Conservation (phyloP, 1,139 yeast species). For the Ogataea hybrid region DNA sequence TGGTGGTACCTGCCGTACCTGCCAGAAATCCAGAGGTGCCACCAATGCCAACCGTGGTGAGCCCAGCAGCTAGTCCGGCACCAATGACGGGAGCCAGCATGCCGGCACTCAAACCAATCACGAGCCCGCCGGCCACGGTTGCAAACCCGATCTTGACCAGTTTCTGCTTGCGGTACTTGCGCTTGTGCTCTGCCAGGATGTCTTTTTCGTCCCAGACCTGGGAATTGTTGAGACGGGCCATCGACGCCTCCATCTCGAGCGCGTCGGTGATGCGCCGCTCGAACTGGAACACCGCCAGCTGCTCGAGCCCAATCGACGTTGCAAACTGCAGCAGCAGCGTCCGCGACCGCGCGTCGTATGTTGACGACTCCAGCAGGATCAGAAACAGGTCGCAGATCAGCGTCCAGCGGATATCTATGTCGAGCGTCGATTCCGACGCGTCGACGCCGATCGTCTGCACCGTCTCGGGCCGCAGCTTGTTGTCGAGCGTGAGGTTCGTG, state of each 20-base stretch:
- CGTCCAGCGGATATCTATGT: conserved; percentile 89
- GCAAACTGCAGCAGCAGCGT: conserved; percentile 71
- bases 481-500: conserved; percentile 37
- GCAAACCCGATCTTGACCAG: conserved; percentile 91
- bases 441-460: conserved; percentile 19
- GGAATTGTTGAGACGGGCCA: conserved; percentile 29
- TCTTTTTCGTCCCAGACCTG: conserved; percentile 77
- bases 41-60: conserved; percentile 88
- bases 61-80: conserved; percentile 96
- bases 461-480: conserved; percentile 18
- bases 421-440: conserved; percentile 37
- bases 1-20: conserved; percentile 95
- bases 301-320: conserved; percentile 50
- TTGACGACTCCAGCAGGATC: conserved; percentile 75
- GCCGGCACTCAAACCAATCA: conserved; percentile 94
- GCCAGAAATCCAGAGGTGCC: conserved; percentile 93
- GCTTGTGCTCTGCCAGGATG: conserved; percentile 61
- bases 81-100: conserved; percentile 96
- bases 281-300: conserved; percentile 77
- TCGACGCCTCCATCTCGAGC: conserved; percentile 54
- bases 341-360: conserved; percentile 87
- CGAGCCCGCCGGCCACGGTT: conserved; percentile 94
- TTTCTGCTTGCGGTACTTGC: conserved; percentile 63
- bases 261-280: conserved; percentile 90
- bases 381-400: conserved; percentile 86